phyloP scores from a whole-genome alignment of 2,329 filamentous ascomycete genomes.

The Myriosclerotinia scirpicola region DNA sequence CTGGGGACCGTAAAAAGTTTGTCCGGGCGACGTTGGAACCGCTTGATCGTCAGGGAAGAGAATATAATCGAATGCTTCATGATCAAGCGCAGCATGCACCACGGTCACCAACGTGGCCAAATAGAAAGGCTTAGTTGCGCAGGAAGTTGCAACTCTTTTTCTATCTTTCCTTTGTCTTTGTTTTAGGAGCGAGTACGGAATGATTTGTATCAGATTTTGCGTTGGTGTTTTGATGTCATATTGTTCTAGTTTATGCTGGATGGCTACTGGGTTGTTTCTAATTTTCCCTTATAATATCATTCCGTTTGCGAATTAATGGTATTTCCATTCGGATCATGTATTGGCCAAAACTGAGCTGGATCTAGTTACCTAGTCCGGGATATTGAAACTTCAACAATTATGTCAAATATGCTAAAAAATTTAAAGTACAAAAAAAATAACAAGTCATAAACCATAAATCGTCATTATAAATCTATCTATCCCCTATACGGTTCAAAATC shows the following conservation, averaged over 20 bases:
- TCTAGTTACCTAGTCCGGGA: no score
- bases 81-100: conserved; percentile 4
- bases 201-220: no score
- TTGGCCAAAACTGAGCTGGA: no score
- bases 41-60: conserved; percentile 3
- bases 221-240: no score
- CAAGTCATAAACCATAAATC: background rate
- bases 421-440: background rate
- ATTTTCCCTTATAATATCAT: no score
- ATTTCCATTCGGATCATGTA: no score
- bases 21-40: background rate
- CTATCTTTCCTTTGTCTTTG: background rate
- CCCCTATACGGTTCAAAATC: background rate
- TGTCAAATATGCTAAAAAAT: background rate
- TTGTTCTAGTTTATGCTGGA: no score
- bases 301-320: no score
- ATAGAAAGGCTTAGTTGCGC: conserved; percentile 27
- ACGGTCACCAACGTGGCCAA: background rate
- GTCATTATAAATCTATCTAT: background rate
- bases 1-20: background rate
- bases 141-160: no score
- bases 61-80: conserved; percentile 5
- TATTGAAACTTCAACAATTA: no score
- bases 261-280: no score
- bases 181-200: background rate